Conservation (phyloP, 1,139 yeast species). For the Hansenula anomala region DNA sequence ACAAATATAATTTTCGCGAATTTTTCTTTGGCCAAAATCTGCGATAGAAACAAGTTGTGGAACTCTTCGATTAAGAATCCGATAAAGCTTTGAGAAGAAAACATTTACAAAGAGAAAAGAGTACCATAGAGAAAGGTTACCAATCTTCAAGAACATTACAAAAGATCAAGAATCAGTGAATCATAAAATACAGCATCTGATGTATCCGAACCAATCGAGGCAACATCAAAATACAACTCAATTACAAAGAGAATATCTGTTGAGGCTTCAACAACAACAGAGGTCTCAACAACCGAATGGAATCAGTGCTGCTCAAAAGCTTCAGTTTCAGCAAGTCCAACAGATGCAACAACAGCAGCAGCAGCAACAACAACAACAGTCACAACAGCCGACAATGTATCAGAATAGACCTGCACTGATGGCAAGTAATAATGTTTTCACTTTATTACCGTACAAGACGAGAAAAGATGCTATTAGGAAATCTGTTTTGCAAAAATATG, state of each 20-base stretch:
- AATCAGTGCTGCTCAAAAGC: not conserved
- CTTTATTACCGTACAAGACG: slow-evolving; percentile 67
- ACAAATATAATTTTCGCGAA: no score
- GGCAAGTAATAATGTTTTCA: slow-evolving; percentile 66
- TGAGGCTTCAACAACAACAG: slow-evolving; percentile 16
- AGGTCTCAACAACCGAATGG: slow-evolving; percentile 1
- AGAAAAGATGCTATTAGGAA: slow-evolving; percentile 68
- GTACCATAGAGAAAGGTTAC: no score
- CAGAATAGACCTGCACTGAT: slow-evolving; percentile 37
- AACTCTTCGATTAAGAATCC: no score
- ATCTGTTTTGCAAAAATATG: slow-evolving; percentile 77
- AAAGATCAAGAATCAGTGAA: no score
- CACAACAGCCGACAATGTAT: slow-evolving; percentile 3
- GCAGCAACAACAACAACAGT: slow-evolving; percentile 6
- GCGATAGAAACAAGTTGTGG: no score
- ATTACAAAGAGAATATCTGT: slow-evolving; percentile 17
- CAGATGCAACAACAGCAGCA: slow-evolving; percentile 6
- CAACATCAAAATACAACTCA: slow-evolving; percentile 13
- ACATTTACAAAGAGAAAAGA: no score
- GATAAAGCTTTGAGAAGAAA: no score
- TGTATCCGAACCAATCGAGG: slow-evolving; percentile 1
- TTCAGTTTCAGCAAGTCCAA: not conserved
- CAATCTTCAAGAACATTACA: no score
- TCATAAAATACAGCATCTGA: no score
- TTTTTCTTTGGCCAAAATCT: no score